These are phyloP conservation scores for Juglanconis sp. DNA, from an alignment of 2,329 filamentous ascomycete genomes.

Conservation along the genomic window DNA sequence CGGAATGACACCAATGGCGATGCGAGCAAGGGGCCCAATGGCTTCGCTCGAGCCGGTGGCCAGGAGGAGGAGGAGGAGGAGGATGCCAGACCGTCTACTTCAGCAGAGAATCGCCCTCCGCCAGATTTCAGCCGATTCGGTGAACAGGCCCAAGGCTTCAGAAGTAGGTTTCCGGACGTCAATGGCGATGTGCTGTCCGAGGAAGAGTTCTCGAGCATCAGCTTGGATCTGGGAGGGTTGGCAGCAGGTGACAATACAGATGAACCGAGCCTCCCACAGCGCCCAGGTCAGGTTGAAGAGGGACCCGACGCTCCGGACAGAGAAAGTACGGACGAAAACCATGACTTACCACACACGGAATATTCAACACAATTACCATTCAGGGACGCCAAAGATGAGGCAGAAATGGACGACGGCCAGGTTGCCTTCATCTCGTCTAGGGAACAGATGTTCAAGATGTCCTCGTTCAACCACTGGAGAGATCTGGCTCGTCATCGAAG, in stretches of 20 bases:
- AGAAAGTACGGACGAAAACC: constrained; percentile 5
- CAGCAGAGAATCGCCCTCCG: constrained; percentile 16
- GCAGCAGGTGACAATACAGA: background rate
- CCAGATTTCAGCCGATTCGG: constrained; percentile 15
- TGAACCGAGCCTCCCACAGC: constrained; percentile 7
- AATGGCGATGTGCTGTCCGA: constrained; percentile 8
- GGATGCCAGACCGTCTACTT: constrained; percentile 9
- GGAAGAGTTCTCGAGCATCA: constrained; percentile 11
- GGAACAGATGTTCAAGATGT: constrained; percentile 17
- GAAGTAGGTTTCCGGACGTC: background rate
- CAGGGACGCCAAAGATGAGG: constrained; percentile 10
- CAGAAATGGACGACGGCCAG: constrained; percentile 10
- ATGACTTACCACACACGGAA: constrained; percentile 15
- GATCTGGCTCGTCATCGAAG: constrained; percentile 6
- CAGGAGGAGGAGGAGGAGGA: background rate
- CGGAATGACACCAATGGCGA: background rate
- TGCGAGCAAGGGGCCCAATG: background rate
- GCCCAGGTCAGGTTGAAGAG: constrained; percentile 3
- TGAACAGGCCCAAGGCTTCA: background rate
- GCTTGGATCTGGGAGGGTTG: constrained; percentile 5
- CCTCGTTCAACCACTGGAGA: constrained; percentile 18
- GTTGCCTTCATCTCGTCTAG: constrained; percentile 15
- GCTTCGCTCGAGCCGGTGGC: background rate
- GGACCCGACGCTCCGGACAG: background rate
- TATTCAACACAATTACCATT: constrained; percentile 12